Conservation (phyloP, 805 yeast genomes). For the Candida ulmi region DNA sequence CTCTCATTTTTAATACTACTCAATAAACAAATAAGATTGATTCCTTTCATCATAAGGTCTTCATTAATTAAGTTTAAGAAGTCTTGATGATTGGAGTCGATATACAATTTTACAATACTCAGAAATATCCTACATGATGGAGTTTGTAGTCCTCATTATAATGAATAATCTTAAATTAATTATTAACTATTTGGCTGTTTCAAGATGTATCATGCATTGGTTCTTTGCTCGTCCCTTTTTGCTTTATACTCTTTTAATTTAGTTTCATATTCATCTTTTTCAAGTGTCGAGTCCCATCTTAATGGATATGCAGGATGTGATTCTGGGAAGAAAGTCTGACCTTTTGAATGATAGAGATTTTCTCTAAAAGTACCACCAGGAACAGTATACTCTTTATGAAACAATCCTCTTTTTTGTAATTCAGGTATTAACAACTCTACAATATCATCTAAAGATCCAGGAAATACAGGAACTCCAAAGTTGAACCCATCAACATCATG, state of each 20-base stretch:
- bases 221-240: background rate
- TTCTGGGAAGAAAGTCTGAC: conserved; percentile 7
- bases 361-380: conserved; percentile 7
- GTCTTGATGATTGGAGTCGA: too few relatives aligned
- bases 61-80: too few relatives aligned
- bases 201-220: too few relatives aligned
- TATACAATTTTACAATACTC: too few relatives aligned
- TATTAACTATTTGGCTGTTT: too few relatives aligned
- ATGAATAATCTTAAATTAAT: too few relatives aligned
- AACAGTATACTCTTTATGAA: conserved; percentile 5
- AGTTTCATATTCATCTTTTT: conserved; percentile 3
- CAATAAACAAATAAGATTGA: too few relatives aligned
- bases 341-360: conserved; percentile 3
- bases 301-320: conserved; percentile 4
- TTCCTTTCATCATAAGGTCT: too few relatives aligned
- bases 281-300: conserved; percentile 6
- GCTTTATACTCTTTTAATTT: background rate
- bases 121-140: too few relatives aligned
- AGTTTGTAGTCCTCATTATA: too few relatives aligned
- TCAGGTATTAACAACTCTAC: background rate
- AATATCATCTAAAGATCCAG: background rate
- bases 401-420: background rate
- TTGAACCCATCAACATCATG: background rate
- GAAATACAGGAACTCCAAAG: background rate
- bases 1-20: too few relatives aligned